Evolutionary conservation across 805 yeast species (phyloP).

Genomic region (Ogataea ganodermae): DNA sequence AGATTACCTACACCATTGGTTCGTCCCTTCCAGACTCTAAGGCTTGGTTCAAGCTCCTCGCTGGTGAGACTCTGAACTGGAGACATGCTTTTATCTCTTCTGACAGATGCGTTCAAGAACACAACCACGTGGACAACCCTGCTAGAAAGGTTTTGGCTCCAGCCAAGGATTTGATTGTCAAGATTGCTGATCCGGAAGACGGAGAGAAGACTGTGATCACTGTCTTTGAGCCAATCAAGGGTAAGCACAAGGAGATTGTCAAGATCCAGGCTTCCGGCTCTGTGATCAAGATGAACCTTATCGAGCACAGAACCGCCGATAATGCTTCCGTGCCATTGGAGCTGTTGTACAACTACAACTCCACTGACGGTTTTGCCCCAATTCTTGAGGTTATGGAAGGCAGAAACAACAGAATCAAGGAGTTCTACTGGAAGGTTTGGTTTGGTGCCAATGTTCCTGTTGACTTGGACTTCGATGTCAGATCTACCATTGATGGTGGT

Average conservation of each 20-base stretch:
- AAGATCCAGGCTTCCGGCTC: slow-evolving; percentile 54
- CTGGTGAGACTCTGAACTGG: slow-evolving; percentile 83
- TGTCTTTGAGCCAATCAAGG: slow-evolving; percentile 71
- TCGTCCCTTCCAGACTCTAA: slow-evolving; percentile 37
- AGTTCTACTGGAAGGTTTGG: slow-evolving; percentile 98
- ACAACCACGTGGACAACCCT: slow-evolving; percentile 77
- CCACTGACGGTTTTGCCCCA: slow-evolving; percentile 94
- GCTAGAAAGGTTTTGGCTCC: slow-evolving; percentile 81
- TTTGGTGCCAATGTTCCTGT: slow-evolving; percentile 64
- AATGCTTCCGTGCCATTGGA: slow-evolving; percentile 72
- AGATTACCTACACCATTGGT: slow-evolving; percentile 42
- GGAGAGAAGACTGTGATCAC: slow-evolving; percentile 59
- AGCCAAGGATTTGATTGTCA: slow-evolving; percentile 56
- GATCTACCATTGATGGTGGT: slow-evolving; percentile 69
- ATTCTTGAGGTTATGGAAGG: slow-evolving; percentile 86
- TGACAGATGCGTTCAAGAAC: slow-evolving; percentile 81
- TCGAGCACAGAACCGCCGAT: slow-evolving; percentile 87
- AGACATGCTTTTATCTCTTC: slow-evolving; percentile 85
- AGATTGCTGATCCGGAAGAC: slow-evolving; percentile 54
- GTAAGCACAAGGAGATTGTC: slow-evolving; percentile 66
- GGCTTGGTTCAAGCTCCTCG: slow-evolving; percentile 78
- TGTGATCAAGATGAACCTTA: slow-evolving; percentile 68
- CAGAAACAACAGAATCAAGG: slow-evolving; percentile 90
- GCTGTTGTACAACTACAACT: slow-evolving; percentile 75
- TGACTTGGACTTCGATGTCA: slow-evolving; percentile 71